Evolutionary conservation across 495 filamentous ascomycete genomes (phyloP).

Genomic region (Lichina pygmaea): DNA sequence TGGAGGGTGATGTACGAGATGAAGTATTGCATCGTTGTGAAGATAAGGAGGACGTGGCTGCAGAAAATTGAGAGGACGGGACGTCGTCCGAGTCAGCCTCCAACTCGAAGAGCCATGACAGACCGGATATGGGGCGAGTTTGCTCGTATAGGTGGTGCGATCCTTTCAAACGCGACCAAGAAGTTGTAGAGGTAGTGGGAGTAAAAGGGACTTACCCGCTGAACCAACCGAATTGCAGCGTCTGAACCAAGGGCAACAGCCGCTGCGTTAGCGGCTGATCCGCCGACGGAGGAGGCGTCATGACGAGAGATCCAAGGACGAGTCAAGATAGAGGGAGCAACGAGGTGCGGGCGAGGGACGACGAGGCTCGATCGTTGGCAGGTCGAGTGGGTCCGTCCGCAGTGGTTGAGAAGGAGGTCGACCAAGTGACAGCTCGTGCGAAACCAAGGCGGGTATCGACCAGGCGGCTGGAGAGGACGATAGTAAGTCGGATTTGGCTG

Average conservation of each 20-base stretch:
- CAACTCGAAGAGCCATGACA: background rate
- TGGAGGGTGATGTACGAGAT: conserved; percentile 68
- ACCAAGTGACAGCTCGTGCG: too few relatives aligned
- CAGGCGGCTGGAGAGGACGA: too few relatives aligned
- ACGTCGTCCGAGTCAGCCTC: too few relatives aligned
- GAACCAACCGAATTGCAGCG: conserved; percentile 82
- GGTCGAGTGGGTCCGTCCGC: too few relatives aligned
- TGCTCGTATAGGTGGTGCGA: background rate
- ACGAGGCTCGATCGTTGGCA: too few relatives aligned
- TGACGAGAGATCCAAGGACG: conserved; percentile 8
- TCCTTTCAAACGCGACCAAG: background rate
- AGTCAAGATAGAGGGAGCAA: background rate
- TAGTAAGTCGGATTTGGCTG: too few relatives aligned
- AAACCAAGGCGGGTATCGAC: too few relatives aligned
- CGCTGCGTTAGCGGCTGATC: conserved; percentile 46
- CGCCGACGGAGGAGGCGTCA: conserved; percentile 58
- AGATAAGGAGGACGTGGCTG: conserved; percentile 60
- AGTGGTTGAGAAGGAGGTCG: too few relatives aligned
- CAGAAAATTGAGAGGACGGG: background rate
- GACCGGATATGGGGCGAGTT: conserved; percentile 7
- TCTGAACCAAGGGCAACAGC: conserved; percentile 50
- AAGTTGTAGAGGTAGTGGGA: background rate
- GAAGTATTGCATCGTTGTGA: conserved; percentile 56
- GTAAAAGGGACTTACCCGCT: conserved; percentile 33
- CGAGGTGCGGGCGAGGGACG: background rate